Percentiles rank a stretch among this genome's conserved stretches.
Evolutionary conservation across 306 rosid species (phyloP).

Genomic region (Cicer cuneatum): DNA sequence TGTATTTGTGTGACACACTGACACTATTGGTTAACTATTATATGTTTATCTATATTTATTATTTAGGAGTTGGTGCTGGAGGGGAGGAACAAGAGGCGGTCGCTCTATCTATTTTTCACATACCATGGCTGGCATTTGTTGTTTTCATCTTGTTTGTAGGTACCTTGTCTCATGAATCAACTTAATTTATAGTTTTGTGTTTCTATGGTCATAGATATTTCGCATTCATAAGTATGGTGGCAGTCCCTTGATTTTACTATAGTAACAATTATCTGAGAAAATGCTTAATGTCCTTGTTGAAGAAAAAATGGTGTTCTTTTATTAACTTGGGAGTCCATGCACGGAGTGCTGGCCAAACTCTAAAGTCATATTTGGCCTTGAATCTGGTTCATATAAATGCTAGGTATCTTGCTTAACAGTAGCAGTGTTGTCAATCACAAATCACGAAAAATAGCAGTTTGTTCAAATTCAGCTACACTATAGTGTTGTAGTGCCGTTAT

Average conservation of each 20-base stretch:
- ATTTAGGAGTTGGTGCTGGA: conserved; percentile 97
- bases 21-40: conserved; percentile 18
- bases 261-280: conserved; percentile 22
- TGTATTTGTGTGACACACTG: not conserved
- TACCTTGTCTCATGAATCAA: conserved; percentile 66
- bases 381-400: not conserved
- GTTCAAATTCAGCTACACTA: no score
- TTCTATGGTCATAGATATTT: conserved; percentile 20
- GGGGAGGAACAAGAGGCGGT: conserved; percentile 93
- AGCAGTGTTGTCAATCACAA: not conserved
- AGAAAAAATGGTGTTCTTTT: conserved; percentile 22
- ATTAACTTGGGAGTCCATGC: not conserved
- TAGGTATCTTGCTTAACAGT: conserved; percentile 5
- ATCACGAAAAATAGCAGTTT: no score
- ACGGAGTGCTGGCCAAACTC: not conserved
- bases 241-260: conserved; percentile 34
- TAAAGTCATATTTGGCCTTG: not conserved
- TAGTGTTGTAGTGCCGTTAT: no score
- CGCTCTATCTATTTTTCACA: conserved; percentile 73
- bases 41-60: conserved; percentile 44
- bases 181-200: conserved; percentile 42
- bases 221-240: conserved; percentile 26
- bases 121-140: conserved; percentile 84
- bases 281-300: conserved; percentile 18
- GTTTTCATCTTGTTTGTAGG: conserved; percentile 98